A percentile compares a stretch with the other conserved stretches of the same genome.
Evolutionary conservation across 2,329 filamentous ascomycete genomes (phyloP).

Genomic region (Diaporthe capsici): DNA sequence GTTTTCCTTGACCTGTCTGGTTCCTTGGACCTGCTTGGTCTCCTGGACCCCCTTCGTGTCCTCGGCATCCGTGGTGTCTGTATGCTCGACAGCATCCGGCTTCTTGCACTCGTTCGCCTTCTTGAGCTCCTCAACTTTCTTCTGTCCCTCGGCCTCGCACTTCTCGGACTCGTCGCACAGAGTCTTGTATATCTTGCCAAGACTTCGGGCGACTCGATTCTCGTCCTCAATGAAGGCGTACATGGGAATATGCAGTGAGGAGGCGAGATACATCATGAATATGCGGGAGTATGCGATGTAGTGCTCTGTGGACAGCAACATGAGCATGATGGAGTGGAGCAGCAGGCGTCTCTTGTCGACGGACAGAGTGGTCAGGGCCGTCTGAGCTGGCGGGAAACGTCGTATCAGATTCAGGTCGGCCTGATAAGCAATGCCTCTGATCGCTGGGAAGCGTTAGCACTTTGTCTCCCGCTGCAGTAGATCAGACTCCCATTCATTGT

Average conservation of each 20-base stretch:
- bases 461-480: not conserved
- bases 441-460: slow-evolving; percentile 42
- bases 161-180: slow-evolving; percentile 62
- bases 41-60: slow-evolving; percentile 78
- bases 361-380: slow-evolving; percentile 70
- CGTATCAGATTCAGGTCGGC: slow-evolving; percentile 60
- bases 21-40: slow-evolving; percentile 70
- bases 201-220: slow-evolving; percentile 78
- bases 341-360: slow-evolving; percentile 76
- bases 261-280: slow-evolving; percentile 78
- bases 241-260: slow-evolving; percentile 78
- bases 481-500: not conserved
- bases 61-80: slow-evolving; percentile 68
- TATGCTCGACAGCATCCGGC: not conserved
- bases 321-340: slow-evolving; percentile 78
- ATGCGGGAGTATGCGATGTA: slow-evolving; percentile 82
- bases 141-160: slow-evolving; percentile 50
- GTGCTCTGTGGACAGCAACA: slow-evolving; percentile 82
- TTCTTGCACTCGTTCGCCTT: slow-evolving; percentile 24
- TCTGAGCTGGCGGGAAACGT: slow-evolving; percentile 72
- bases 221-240: slow-evolving; percentile 79
- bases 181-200: slow-evolving; percentile 79
- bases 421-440: slow-evolving; percentile 55
- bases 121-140: slow-evolving; percentile 41
- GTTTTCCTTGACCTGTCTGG: slow-evolving; percentile 67